phyloP scores from a whole-genome alignment of 805 yeast genomes.

The Candida maltosa region DNA sequence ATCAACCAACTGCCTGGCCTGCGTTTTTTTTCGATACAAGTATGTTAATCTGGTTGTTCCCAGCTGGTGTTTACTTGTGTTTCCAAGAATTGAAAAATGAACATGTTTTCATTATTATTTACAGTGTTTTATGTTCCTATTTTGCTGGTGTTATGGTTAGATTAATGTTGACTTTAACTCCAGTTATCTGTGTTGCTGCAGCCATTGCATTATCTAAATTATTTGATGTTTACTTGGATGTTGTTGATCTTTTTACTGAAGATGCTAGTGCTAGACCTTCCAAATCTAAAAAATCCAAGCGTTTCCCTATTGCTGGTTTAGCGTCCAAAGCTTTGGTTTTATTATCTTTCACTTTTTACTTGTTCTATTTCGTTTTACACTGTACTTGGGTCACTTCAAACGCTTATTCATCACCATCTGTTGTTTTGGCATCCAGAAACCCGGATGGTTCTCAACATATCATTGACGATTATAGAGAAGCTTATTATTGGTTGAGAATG shows the following conservation, averaged over 20 bases:
- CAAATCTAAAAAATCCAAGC: slow-evolving; percentile 8
- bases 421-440: slow-evolving; percentile 77
- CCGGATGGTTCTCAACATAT: slow-evolving; percentile 83
- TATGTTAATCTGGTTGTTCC: slow-evolving; percentile 95
- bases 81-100: slow-evolving; percentile 89
- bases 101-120: slow-evolving; percentile 88
- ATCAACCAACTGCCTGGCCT: slow-evolving; percentile 99
- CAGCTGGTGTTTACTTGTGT: slow-evolving; percentile 90
- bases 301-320: slow-evolving; percentile 27
- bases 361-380: slow-evolving; percentile 81
- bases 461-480: slow-evolving; percentile 97
- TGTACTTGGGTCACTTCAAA: slow-evolving; percentile 96
- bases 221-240: slow-evolving; percentile 76
- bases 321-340: slow-evolving; percentile 62
- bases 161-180: slow-evolving; percentile 94
- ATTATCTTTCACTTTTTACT: slow-evolving; percentile 67
- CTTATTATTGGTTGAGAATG: slow-evolving; percentile 98
- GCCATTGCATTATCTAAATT: slow-evolving; percentile 85
- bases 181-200: slow-evolving; percentile 89
- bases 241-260: slow-evolving; percentile 38
- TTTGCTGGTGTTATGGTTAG: slow-evolving; percentile 99
- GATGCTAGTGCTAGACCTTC: slow-evolving; percentile 8
- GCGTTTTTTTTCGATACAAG: slow-evolving; percentile 93
- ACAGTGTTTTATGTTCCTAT: slow-evolving; percentile 90
- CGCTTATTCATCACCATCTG: slow-evolving; percentile 97